phyloP scores from a whole-genome alignment of 108 stramenopile species.

The Nitzschia sp. region DNA sequence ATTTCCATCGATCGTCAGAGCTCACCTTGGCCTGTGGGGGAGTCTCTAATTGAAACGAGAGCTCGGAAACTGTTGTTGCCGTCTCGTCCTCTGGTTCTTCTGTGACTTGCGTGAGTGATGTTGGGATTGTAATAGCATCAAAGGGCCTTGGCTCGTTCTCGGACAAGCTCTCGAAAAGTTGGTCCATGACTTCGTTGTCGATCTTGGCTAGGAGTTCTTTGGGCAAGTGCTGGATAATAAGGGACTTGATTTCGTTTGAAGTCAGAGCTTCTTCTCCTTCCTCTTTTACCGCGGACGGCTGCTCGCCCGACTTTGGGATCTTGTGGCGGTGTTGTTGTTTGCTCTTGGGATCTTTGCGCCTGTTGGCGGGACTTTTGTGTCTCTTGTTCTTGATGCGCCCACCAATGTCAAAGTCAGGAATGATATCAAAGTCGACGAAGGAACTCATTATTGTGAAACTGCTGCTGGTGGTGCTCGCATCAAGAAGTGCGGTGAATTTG shows the following conservation, averaged over 20 bases:
- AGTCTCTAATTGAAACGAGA: background rate
- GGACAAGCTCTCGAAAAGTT: background rate
- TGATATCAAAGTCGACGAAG: no score
- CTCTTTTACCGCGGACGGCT: no score
- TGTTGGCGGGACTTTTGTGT: no score
- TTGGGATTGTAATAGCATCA: background rate
- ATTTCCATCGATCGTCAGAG: background rate
- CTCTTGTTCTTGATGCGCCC: background rate
- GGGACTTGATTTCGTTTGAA: conserved; percentile 5
- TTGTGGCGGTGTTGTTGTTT: no score
- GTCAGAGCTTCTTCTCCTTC: no score
- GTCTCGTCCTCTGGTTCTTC: background rate
- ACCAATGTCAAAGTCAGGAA: background rate
- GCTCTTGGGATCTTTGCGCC: no score
- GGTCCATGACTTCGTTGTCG: conserved; percentile 4
- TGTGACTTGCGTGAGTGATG: background rate
- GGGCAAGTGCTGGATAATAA: conserved; percentile 10
- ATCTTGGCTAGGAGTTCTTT: conserved; percentile 1
- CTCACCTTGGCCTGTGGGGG: background rate
- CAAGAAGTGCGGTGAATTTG: no score
- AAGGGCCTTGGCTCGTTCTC: background rate
- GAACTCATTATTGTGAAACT: no score
- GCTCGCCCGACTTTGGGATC: no score
- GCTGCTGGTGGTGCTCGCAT: no score
- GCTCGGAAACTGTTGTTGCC: background rate